Percentiles rank a stretch among this genome's conserved stretches.
These are phyloP conservation scores for Lasiodiplodia citricola DNA, from an alignment of 2,329 filamentous ascomycete species.

Conservation along the genomic window DNA sequence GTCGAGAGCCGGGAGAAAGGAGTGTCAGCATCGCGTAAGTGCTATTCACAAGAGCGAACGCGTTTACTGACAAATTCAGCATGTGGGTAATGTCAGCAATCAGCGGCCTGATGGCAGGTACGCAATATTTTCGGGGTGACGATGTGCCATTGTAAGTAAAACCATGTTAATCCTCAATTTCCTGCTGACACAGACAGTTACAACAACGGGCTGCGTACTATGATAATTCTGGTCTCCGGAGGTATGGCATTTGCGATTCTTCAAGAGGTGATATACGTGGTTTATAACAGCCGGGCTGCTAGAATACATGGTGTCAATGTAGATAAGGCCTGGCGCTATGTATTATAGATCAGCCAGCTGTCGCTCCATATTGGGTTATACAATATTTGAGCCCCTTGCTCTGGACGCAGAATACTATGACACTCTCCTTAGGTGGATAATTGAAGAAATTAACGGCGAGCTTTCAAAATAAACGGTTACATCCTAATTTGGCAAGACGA, in stretches of 20 bases:
- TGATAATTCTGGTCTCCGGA: constrained; percentile 52
- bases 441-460: too few species aligned
- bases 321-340: neutral
- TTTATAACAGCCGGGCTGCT: constrained; percentile 44
- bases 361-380: too few species aligned
- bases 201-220: constrained; percentile 50
- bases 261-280: constrained; percentile 48
- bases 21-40: constrained; percentile 55
- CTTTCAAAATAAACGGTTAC: too few species aligned
- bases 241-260: constrained; percentile 50
- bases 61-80: neutral
- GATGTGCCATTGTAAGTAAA: constrained; percentile 48
- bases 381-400: too few species aligned
- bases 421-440: too few species aligned
- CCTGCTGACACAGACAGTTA: constrained; percentile 39
- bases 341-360: neutral
- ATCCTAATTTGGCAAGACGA: too few species aligned
- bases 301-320: constrained; percentile 19
- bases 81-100: constrained; percentile 60
- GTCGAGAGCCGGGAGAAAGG: constrained; percentile 51
- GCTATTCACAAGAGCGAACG: neutral
- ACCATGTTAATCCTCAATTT: too few species aligned
- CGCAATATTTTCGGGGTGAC: constrained; percentile 54
- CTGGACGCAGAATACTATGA: too few species aligned
- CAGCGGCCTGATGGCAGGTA: constrained; percentile 57